These are phyloP conservation scores for Teratosphaeriaceae sp. DNA, from an alignment of 2,329 filamentous ascomycete genomes.

Conservation along the genomic window DNA sequence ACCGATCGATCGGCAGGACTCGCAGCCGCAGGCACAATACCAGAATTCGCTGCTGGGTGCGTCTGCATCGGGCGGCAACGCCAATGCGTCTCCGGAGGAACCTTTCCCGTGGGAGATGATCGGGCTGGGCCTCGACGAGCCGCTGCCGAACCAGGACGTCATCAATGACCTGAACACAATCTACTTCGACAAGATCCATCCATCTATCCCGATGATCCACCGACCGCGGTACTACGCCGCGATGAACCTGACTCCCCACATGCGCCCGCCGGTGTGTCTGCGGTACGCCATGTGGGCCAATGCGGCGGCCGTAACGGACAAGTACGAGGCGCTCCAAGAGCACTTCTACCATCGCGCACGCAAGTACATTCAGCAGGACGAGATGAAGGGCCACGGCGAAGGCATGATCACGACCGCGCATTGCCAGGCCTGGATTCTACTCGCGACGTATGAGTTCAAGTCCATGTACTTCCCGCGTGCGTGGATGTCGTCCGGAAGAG, in stretches of 20 bases:
- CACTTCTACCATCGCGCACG: slow-evolving; percentile 85
- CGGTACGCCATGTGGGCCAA: slow-evolving; percentile 96
- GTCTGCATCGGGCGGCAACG: slow-evolving; percentile 7
- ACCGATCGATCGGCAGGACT: slow-evolving; percentile 8
- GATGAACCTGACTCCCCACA: slow-evolving; percentile 80
- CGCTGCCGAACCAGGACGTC: slow-evolving; percentile 68
- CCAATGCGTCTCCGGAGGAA: slow-evolving; percentile 17
- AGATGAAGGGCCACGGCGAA: slow-evolving; percentile 89
- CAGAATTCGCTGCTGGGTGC: slow-evolving; percentile 7
- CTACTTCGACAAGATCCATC: slow-evolving; percentile 87
- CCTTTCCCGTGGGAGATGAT: slow-evolving; percentile 79
- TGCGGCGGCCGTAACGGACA: slow-evolving; percentile 78
- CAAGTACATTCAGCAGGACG: slow-evolving; percentile 85
- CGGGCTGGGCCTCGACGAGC: slow-evolving; percentile 72
- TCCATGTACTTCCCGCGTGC: slow-evolving; percentile 96
- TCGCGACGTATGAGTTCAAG: slow-evolving; percentile 87
- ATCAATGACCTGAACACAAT: slow-evolving; percentile 83
- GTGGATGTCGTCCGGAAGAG: slow-evolving; percentile 84
- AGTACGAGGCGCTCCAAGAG: slow-evolving; percentile 70
- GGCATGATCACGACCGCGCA: slow-evolving; percentile 79
- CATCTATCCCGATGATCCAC: slow-evolving; percentile 82
- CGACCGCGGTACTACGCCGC: slow-evolving; percentile 79
- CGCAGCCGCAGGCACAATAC: slow-evolving; percentile 7
- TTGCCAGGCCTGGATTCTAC: slow-evolving; percentile 74
- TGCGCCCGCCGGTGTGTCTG: slow-evolving; percentile 78